phyloP scores from a whole-genome alignment of 805 yeast species.

The Wickerhamiella kurtzmanii region DNA sequence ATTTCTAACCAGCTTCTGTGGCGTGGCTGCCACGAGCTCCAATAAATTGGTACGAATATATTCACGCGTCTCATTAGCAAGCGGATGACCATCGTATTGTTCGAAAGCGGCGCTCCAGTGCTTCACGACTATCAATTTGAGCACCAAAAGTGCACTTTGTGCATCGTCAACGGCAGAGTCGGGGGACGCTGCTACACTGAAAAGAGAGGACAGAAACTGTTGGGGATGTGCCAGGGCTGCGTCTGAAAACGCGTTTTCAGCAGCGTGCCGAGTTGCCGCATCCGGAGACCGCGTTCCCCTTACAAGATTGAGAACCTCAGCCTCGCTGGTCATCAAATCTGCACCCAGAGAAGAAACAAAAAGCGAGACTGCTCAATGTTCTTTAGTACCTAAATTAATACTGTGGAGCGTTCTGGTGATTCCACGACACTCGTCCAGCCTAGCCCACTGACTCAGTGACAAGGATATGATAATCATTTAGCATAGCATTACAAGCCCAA shows the following conservation, averaged over 20 bases:
- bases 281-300: constrained; percentile 11
- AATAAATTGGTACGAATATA: constrained; percentile 40
- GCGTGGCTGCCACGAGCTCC: constrained; percentile 33
- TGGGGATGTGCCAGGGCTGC: constrained; percentile 5
- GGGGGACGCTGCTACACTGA: constrained; percentile 8
- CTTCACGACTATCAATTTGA: constrained; percentile 53
- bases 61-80: constrained; percentile 39
- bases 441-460: not conserved
- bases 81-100: constrained; percentile 55
- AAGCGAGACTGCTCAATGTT: too few relatives aligned
- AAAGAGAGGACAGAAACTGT: constrained; percentile 11
- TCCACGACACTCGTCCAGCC: too few relatives aligned
- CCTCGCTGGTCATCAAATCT: not conserved
- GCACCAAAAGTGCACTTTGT: constrained; percentile 37
- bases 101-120: constrained; percentile 79
- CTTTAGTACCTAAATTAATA: too few relatives aligned
- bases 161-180: constrained; percentile 34
- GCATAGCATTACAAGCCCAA: too few relatives aligned
- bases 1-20: constrained; percentile 37
- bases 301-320: not conserved
- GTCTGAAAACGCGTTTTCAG: constrained; percentile 8
- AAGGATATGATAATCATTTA: not conserved
- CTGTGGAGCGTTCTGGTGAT: too few relatives aligned
- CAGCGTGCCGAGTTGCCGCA: constrained; percentile 5
- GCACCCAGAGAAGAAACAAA: too few relatives aligned